phyloP scores from a whole-genome alignment of 2,329 filamentous ascomycete species.

The Scleromitrula shiraiana region DNA sequence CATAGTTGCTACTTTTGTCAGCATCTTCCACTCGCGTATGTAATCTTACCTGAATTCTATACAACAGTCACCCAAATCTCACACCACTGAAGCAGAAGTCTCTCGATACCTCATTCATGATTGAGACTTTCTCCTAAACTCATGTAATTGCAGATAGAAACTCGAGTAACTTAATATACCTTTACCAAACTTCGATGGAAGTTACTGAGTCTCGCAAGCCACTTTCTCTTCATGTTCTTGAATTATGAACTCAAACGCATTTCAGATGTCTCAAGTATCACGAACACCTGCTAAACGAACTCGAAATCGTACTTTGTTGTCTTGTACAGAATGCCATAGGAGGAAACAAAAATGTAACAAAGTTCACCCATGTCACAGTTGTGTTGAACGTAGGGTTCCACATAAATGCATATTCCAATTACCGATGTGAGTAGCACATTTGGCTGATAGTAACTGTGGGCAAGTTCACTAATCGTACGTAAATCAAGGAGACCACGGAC shows the following conservation, averaged over 20 bases:
- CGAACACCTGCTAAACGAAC: conserved; percentile 4
- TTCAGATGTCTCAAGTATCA: background rate
- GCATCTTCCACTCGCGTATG: too few relatives aligned
- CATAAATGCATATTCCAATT: conserved; percentile 17
- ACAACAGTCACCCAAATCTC: too few relatives aligned
- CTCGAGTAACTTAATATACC: too few relatives aligned
- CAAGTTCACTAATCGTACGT: background rate
- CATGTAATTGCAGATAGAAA: background rate
- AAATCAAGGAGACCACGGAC: background rate
- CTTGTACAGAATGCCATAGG: conserved; percentile 21
- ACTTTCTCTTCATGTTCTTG: too few relatives aligned
- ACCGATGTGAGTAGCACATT: conserved; percentile 10
- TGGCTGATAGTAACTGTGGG: background rate
- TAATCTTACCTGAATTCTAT: too few relatives aligned
- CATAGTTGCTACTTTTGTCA: background rate
- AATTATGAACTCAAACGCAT: background rate
- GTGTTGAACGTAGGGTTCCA: conserved; percentile 13
- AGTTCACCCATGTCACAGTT: conserved; percentile 16
- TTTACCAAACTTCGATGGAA: too few relatives aligned
- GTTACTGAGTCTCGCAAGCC: too few relatives aligned
- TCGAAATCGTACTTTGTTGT: conserved; percentile 14
- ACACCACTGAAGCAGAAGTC: background rate
- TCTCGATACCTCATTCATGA: background rate
- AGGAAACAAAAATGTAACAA: conserved; percentile 23
- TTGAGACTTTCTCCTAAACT: too few relatives aligned